Percentiles rank a stretch among this genome's conserved stretches.
These are phyloP conservation scores for Jacaranda mimosifolia DNA, from an alignment of 257 asterid species.

Conservation along the genomic window DNA sequence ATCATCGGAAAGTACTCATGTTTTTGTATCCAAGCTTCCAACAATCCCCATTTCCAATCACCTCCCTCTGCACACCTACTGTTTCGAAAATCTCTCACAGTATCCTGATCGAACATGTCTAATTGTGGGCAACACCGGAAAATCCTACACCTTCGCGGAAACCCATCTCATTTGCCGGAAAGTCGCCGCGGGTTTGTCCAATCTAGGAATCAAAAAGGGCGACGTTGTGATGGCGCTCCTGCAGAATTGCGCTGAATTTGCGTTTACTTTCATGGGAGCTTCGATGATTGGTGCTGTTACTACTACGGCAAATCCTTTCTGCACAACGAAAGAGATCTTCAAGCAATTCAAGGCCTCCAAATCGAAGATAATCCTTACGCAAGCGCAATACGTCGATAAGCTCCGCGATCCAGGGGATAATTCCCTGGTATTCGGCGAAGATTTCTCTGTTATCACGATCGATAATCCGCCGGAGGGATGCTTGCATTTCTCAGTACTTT, in stretches of 20 bases:
- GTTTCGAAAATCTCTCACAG: slow-evolving; percentile 51
- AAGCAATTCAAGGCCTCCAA: slow-evolving; percentile 65
- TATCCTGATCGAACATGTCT: slow-evolving; percentile 63
- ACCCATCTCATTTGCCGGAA: slow-evolving; percentile 60
- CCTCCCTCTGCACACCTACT: slow-evolving; percentile 74
- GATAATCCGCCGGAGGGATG: slow-evolving; percentile 71
- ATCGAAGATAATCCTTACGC: slow-evolving; percentile 70
- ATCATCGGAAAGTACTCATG: slow-evolving; percentile 37
- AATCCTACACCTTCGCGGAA: slow-evolving; percentile 62
- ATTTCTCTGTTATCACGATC: slow-evolving; percentile 58
- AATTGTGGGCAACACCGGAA: slow-evolving; percentile 49
- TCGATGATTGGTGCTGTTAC: slow-evolving; percentile 78
- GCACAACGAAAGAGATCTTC: slow-evolving; percentile 65
- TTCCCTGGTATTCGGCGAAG: slow-evolving; percentile 47
- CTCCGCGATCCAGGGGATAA: slow-evolving; percentile 54
- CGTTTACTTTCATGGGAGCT: slow-evolving; percentile 72
- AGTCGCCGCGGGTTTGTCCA: slow-evolving; percentile 70
- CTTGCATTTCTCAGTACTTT: slow-evolving; percentile 59
- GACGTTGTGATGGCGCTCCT: slow-evolving; percentile 80
- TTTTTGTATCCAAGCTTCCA: slow-evolving; percentile 73
- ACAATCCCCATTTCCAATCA: slow-evolving; percentile 59
- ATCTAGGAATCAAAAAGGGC: slow-evolving; percentile 55
- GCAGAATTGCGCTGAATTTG: slow-evolving; percentile 81
- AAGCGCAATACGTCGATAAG: slow-evolving; percentile 74
- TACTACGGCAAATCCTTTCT: slow-evolving; percentile 78